Base-by-base conservation (phyloP, 345 rosid species). In the Citrus sinensis region DNA sequence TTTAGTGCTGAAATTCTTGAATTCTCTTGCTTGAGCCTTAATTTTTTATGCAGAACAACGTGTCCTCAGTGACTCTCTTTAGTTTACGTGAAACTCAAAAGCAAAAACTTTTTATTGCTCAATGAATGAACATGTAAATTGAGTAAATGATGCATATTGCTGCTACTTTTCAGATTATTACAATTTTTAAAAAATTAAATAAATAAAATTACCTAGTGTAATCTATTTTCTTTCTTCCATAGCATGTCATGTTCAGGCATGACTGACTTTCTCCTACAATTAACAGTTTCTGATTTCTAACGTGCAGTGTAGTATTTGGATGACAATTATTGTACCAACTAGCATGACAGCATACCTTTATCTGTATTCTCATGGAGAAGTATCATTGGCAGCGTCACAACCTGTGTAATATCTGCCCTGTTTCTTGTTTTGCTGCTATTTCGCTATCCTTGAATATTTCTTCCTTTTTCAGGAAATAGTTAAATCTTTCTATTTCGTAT, bases 281-380 rank as follows among this genome's bases (percentile, higher is more conserved):
- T 70, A 14, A 30, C 42, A 34, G 14, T 71, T 76, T 79, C 55
- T 32, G 34, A 56, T 71, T 78, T 81, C 68, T 42, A 73, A 70
- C 77, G 70, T 88, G 89, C 97, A 96, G 99, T 91, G 94, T 85
- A 94, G 97, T 76, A 92, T 88, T 71, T 94, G 98, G 98, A 87
- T 96, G 98, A 96, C 99, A 58, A 87, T 96, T 73, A 80, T 91
- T 70, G 99, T 94, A 72, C 98, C 98, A 69, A 90, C 94, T 78
- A 96, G 99, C 89, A 94, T 96, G 99, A 94, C 98, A 35, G 91
- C 98, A 20, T 96, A 94, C 82, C 94, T 96, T 60, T 96, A 90
- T 88, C 89, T 96, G 42, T 94, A 96, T 83, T 96, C 98, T 77
- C 98, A 90, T 58, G 99, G 98, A 80, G 99, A 96, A 92, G 99